Percentiles rank a stretch among this genome's conserved stretches.
phyloP scores from a whole-genome alignment of 352 stramenopile genomes.

The Discostella stelligera region DNA sequence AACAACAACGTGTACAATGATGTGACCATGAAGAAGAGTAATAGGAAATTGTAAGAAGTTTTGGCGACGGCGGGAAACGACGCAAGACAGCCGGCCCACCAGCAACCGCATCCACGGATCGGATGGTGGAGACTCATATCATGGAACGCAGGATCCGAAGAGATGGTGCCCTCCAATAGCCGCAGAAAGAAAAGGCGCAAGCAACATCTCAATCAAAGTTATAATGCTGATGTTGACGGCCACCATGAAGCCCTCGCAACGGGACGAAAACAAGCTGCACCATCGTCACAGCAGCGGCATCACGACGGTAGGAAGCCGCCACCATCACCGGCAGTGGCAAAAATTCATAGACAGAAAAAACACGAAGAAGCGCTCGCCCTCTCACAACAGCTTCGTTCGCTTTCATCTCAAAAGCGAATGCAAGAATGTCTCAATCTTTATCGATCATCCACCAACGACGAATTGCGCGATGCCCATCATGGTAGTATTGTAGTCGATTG shows the following conservation, averaged over 20 bases:
- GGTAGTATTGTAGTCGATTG: conserved; percentile 76
- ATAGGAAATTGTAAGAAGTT: too few species aligned
- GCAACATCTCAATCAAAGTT: background rate
- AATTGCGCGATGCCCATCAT: conserved; percentile 72
- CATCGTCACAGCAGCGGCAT: background rate
- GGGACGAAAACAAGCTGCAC: too few species aligned
- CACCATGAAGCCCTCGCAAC: background rate
- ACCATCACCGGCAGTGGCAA: background rate
- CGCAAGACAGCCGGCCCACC: too few species aligned
- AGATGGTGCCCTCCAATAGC: background rate
- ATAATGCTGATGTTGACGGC: background rate
- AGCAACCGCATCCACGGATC: too few species aligned
- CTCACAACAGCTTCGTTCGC: conserved; percentile 60
- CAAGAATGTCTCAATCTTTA: conserved; percentile 63
- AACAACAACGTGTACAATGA: too few species aligned
- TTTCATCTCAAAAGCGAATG: conserved; percentile 67
- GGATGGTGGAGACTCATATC: too few species aligned
- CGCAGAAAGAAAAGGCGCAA: conserved; percentile 11
- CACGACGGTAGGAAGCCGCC: background rate
- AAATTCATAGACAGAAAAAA: conserved; percentile 15
- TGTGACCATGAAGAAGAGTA: too few species aligned
- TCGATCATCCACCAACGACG: conserved; percentile 36
- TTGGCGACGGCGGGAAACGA: too few species aligned
- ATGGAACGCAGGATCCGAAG: too few species aligned
- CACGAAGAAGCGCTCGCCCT: conserved; percentile 61